phyloP scores from a whole-genome alignment of 352 stramenopile genomes.

The Globisporangium iwayamae region DNA sequence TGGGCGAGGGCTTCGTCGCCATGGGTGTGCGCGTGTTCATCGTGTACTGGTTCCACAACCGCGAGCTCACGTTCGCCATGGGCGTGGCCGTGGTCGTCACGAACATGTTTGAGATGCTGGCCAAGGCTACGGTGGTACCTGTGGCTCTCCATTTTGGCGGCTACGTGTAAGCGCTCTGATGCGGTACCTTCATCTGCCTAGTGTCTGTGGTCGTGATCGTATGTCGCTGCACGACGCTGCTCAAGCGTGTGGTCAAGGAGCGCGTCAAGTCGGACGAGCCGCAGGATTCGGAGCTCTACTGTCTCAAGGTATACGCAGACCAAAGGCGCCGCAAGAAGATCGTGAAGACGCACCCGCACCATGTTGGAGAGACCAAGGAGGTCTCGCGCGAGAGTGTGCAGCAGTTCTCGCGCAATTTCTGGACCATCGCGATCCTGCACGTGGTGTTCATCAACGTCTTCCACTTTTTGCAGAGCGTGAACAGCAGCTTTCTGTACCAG shows the following conservation, averaged over 20 bases:
- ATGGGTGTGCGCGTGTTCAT: slow-evolving; percentile 80
- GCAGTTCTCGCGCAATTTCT: slow-evolving; percentile 85
- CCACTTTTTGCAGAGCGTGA: slow-evolving; percentile 91
- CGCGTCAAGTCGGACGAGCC: slow-evolving; percentile 50
- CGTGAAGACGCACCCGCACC: slow-evolving; percentile 12
- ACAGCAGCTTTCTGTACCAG: slow-evolving; percentile 83
- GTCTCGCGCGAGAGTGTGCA: slow-evolving; percentile 62
- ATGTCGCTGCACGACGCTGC: slow-evolving; percentile 51
- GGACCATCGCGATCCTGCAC: slow-evolving; percentile 80
- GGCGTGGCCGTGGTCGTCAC: slow-evolving; percentile 85
- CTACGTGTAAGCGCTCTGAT: slow-evolving; percentile 86
- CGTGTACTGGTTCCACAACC: slow-evolving; percentile 77
- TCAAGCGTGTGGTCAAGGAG: slow-evolving; percentile 65
- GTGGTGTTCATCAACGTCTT: slow-evolving; percentile 90
- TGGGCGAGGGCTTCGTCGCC: slow-evolving; percentile 78
- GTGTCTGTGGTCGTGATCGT: slow-evolving; percentile 48
- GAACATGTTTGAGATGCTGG: slow-evolving; percentile 91
- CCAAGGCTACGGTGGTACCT: slow-evolving; percentile 83
- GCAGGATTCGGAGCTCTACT: slow-evolving; percentile 53
- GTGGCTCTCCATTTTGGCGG: slow-evolving; percentile 82
- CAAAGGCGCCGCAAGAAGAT: slow-evolving; percentile 56
- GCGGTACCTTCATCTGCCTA: slow-evolving; percentile 59
- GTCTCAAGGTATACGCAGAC: slow-evolving; percentile 69
- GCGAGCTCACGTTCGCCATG: slow-evolving; percentile 87
- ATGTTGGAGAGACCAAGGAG: slow-evolving; percentile 13